Base-by-base conservation (phyloP, 1,284 basidiomycete genomes). In the Tilletia indica region DNA sequence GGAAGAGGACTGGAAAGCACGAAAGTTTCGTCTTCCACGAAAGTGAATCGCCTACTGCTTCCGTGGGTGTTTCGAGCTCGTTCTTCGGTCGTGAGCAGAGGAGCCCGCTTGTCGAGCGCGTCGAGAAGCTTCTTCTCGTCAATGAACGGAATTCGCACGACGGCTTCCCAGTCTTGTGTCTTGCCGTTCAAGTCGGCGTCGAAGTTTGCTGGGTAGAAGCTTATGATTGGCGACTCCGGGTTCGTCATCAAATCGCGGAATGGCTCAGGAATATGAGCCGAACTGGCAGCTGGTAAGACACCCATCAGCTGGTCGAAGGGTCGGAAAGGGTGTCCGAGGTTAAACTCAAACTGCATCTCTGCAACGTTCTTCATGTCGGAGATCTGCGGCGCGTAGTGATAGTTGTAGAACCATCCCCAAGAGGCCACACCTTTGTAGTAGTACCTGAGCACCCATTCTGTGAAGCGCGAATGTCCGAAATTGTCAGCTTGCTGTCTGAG, bases 301-400 rank as follows among this genome's bases (percentile, higher is more conserved):
- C 96, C 96, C 97, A 99, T 99, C 63, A 99, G 87, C 84, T 99
- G 97, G 84, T 98, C 92, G 83, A 92, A 99, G 2, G 97, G 97
- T 73, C 87, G 89, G 88, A 99, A 99, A 0, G 97, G 97, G 76
- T 86, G 89, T 12, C 94, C 97, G 14, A 97, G 87, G 1, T 93
- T 87, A 79, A 98, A 98, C 19, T 90, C 79, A 86, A 99, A 99
- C 63, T 86, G 83, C 90, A 96, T 92, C 67, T 91, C 85, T 71
- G 90, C 90, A 38, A 97, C 88, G 42, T 89, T 88, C 77, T 87
- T 88, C 66, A 99, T 85, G 85, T 99, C 96, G 92, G 96, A 79
- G 56, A 84, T 80, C 72, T 78, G 81, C 66, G 82, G 82, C 0
- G 96, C 92, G 85, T 97, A 99, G 85, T 99, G 96, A 84, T 97